A percentile compares a stretch with the other conserved stretches of the same genome.
Evolutionary conservation across 108 stramenopile species (phyloP).

Genomic region (Schizochytrium sp.): DNA sequence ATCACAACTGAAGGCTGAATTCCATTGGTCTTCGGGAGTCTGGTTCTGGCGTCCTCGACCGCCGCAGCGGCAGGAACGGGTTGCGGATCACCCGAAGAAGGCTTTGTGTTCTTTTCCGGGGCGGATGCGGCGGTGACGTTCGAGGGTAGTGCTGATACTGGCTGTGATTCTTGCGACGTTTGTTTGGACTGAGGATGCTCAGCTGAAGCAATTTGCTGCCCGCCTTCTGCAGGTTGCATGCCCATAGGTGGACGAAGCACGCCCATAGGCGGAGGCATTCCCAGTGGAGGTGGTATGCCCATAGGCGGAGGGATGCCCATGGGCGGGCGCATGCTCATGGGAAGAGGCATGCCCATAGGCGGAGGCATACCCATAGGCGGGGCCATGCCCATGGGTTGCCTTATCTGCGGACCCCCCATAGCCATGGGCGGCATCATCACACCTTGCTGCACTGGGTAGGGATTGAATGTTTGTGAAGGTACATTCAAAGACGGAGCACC

Average conservation of each 20-base stretch:
- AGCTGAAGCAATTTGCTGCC: too few species aligned
- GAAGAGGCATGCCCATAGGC: not conserved
- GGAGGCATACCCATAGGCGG: not conserved
- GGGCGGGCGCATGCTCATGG: not conserved
- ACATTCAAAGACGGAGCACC: not conserved
- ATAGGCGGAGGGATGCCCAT: not conserved
- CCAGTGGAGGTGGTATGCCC: not conserved
- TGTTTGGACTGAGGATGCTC: too few species aligned
- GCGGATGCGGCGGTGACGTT: too few species aligned
- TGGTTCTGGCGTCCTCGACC: too few species aligned
- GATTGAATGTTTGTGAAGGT: not conserved
- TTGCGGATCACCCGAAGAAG: too few species aligned
- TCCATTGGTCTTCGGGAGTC: too few species aligned
- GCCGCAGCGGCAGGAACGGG: too few species aligned
- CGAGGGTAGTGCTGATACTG: too few species aligned
- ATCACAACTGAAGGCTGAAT: too few species aligned
- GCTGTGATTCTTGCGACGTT: too few species aligned
- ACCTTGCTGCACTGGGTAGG: not conserved
- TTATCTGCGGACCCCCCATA: not conserved
- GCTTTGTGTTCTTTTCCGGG: too few species aligned
- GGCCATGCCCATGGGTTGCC: not conserved
- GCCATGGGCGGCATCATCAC: not conserved
- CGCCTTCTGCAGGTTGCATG: not conserved
- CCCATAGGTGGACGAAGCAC: not conserved
- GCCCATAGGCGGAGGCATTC: conserved; percentile 7